Evolutionary conservation across 2,329 filamentous ascomycete genomes (phyloP).

Genomic region (Neonectria hederae): DNA sequence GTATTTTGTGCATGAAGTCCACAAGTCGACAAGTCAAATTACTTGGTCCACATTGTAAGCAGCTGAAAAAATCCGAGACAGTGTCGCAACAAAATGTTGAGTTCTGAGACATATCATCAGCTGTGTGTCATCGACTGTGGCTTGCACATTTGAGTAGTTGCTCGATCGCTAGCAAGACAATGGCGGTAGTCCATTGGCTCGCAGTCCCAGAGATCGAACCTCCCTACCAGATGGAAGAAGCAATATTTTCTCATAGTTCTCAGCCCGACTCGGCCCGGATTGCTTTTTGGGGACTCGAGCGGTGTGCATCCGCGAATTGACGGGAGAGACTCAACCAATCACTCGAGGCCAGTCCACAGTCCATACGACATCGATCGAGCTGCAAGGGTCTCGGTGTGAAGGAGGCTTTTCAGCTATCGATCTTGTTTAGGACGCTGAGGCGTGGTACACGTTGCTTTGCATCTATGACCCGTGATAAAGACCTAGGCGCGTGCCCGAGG

Average conservation of each 20-base stretch:
- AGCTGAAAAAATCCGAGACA: not conserved
- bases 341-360: not conserved
- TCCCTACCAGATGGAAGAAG: not conserved
- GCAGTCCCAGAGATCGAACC: not conserved
- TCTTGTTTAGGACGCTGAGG: not conserved
- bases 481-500: not conserved
- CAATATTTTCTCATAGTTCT: not conserved
- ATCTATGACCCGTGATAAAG: constrained; percentile 2
- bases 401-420: not conserved
- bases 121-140: not conserved
- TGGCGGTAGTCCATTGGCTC: not conserved
- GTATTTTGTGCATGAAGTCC: not conserved
- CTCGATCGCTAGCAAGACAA: not conserved
- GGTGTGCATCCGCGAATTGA: not conserved
- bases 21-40: not conserved
- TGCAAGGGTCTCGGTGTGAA: not conserved
- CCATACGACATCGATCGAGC: not conserved
- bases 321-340: not conserved
- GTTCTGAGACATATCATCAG: not conserved
- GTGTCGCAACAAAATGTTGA: not conserved
- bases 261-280: not conserved
- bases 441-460: not conserved
- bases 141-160: not conserved
- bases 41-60: not conserved
- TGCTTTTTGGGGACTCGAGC: not conserved